These are phyloP conservation scores for Nicotiana paniculata DNA, from an alignment of 257 asterid species.

Conservation along the genomic window DNA sequence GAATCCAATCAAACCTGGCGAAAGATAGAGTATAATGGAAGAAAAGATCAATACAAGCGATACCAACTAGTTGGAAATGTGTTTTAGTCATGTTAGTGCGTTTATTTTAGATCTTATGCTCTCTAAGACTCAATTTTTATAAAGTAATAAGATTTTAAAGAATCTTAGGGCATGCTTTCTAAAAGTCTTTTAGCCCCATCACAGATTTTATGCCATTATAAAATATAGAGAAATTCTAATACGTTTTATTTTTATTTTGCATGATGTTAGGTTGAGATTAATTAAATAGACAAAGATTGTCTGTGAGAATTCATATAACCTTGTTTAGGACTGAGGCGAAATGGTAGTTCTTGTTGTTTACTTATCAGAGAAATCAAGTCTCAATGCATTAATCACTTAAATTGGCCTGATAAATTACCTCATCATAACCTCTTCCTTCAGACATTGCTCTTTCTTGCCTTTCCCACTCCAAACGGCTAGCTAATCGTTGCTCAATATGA, in stretches of 20 bases:
- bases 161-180: neutral
- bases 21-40: neutral
- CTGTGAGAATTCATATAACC: neutral
- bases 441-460: slow-evolving; percentile 77
- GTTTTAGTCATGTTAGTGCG: neutral
- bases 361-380: neutral
- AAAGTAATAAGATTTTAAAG: neutral
- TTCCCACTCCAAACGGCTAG: slow-evolving; percentile 66
- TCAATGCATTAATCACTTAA: neutral
- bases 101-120: neutral
- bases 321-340: neutral
- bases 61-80: neutral
- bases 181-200: neutral
- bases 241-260: neutral
- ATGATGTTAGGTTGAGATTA: neutral
- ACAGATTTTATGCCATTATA: neutral
- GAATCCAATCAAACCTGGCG: neutral
- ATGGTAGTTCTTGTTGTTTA: neutral
- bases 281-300: neutral
- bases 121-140: neutral
- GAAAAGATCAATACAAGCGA: neutral
- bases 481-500: slow-evolving; percentile 81
- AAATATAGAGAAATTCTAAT: neutral
- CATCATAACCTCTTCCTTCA: slow-evolving; percentile 76
- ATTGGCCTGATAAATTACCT: slow-evolving; percentile 36